Percentiles rank a stretch among this genome's conserved stretches.
phyloP scores from a whole-genome alignment of 129 eudicot genomes.

The Deinandra increscens region DNA sequence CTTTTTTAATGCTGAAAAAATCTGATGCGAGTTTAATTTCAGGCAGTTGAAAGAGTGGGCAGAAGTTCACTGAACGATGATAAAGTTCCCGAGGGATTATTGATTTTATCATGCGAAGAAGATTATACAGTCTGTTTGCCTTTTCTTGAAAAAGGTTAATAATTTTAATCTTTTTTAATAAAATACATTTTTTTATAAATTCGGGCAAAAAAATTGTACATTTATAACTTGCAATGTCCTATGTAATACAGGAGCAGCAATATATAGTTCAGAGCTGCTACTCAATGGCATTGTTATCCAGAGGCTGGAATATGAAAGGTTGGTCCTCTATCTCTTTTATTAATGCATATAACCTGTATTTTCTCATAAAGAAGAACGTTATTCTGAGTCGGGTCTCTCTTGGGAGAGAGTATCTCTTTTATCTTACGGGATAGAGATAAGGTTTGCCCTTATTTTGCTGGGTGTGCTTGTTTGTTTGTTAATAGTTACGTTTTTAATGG shows the following conservation, averaged over 20 bases:
- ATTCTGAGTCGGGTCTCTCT: no score
- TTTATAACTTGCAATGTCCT: background rate
- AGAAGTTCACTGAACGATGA: conserved; percentile 50
- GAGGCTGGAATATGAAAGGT: conserved; percentile 85
- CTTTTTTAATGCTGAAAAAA: background rate
- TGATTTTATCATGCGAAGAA: conserved; percentile 88
- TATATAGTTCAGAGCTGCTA: conserved; percentile 84
- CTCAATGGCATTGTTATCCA: conserved; percentile 87
- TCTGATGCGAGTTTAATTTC: conserved; percentile 20
- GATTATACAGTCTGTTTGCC: conserved; percentile 69
- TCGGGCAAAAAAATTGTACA: background rate
- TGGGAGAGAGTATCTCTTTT: no score
- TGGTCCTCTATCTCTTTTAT: background rate
- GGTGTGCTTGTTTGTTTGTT: background rate
- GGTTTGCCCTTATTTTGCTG: no score
- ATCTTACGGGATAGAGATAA: no score
- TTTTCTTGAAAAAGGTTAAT: conserved; percentile 73
- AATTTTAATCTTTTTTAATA: background rate
- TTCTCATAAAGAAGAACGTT: no score
- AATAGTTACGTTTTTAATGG: conserved; percentile 6
- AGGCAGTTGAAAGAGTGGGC: conserved; percentile 70
- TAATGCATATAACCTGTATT: background rate
- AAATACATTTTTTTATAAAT: background rate
- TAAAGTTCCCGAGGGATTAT: conserved; percentile 44
- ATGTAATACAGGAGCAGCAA: conserved; percentile 54